phyloP scores from a whole-genome alignment of 108 stramenopile genomes.

The Fragilaria radians region DNA sequence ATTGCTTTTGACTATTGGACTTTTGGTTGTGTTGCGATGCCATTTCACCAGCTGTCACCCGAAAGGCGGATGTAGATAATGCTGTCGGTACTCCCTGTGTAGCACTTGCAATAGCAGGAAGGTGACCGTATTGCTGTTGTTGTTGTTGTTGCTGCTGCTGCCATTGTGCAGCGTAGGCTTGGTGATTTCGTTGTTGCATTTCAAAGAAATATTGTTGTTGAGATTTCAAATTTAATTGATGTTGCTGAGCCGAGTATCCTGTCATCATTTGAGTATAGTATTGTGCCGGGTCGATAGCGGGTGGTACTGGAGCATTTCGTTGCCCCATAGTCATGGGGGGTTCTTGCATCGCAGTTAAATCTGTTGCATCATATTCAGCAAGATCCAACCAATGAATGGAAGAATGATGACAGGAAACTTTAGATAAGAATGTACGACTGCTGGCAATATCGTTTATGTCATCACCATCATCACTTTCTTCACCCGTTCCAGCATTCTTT shows the following conservation, averaged over 20 bases:
- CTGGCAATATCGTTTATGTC: conserved; percentile 59
- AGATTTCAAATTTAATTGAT: conserved; percentile 25
- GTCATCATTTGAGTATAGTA: conserved; percentile 19
- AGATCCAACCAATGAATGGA: conserved; percentile 51
- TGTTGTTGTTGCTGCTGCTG: conserved; percentile 2
- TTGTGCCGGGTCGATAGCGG: conserved; percentile 20
- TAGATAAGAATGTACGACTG: conserved; percentile 53
- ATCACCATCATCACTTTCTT: conserved; percentile 21
- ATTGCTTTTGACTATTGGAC: too few species aligned
- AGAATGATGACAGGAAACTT: conserved; percentile 31
- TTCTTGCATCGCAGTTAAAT: conserved; percentile 1
- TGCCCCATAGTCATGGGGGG: neutral
- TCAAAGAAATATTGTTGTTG: conserved; percentile 40
- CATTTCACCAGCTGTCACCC: neutral
- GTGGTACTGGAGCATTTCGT: neutral
- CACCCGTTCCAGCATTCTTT: conserved; percentile 6
- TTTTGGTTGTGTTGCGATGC: neutral
- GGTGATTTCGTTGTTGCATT: conserved; percentile 33
- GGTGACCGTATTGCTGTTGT: conserved; percentile 23
- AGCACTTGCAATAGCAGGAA: conserved; percentile 18
- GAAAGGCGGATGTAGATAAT: neutral
- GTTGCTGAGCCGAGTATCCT: conserved; percentile 20
- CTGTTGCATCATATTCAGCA: conserved; percentile 27
- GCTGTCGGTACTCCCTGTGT: neutral
- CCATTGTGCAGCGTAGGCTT: conserved; percentile 24